Conservation (phyloP, 164 flowering plant genomes). For the grape (Vitis vinifera) region DNA sequence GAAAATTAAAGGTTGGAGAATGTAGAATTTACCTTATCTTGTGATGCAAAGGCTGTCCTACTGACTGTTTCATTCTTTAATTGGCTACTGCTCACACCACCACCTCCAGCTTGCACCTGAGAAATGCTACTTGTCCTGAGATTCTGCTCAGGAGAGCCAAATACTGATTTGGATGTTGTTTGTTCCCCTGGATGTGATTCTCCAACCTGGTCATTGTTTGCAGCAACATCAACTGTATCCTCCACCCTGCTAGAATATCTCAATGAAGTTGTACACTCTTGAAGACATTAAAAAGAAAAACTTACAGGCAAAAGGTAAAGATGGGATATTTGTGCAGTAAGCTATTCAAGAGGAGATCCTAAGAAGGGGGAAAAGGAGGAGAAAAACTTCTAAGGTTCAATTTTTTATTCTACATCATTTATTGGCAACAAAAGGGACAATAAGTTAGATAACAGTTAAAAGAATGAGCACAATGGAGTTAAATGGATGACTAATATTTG, state of each 20-base stretch:
- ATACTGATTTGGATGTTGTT: constrained; percentile 21
- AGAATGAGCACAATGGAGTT: no score
- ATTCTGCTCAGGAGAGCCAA: constrained; percentile 35
- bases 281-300: background rate
- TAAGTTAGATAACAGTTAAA: no score
- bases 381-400: no score
- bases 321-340: background rate
- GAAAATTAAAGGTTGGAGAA: constrained; percentile 2
- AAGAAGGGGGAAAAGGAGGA: background rate
- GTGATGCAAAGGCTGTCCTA: constrained; percentile 69
- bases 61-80: constrained; percentile 51
- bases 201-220: constrained; percentile 17
- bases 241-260: constrained; percentile 37
- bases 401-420: no score
- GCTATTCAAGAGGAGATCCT: background rate
- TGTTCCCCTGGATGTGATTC: constrained; percentile 29
- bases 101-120: constrained; percentile 30
- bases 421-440: no score
- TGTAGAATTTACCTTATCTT: constrained; percentile 69
- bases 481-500: no score
- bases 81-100: constrained; percentile 20
- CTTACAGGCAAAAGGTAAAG: background rate
- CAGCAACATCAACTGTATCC: constrained; percentile 14
- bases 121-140: constrained; percentile 27
- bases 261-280: background rate